These are phyloP conservation scores for Endogone sp. DNA, from an alignment of 192 early-diverging fungal species.

Conservation along the genomic window DNA sequence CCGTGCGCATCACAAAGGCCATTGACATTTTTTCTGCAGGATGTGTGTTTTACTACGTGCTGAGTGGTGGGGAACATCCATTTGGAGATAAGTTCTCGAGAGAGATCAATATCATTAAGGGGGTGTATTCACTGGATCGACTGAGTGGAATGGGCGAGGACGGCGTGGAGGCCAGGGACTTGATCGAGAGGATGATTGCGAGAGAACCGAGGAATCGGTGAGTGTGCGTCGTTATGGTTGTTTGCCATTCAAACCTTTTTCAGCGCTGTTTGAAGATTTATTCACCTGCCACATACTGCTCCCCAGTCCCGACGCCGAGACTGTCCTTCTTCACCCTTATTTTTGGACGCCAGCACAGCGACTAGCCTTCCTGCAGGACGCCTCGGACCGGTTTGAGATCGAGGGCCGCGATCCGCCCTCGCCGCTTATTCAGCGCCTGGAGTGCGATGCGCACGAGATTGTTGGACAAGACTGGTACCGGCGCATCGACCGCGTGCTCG, in stretches of 20 bases:
- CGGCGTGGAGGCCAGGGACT: slow-evolving; percentile 81
- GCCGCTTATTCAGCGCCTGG: slow-evolving; percentile 59
- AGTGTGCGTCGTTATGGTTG: neutral
- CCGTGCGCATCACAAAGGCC: slow-evolving; percentile 68
- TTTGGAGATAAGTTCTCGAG: slow-evolving; percentile 91
- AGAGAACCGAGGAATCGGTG: slow-evolving; percentile 67
- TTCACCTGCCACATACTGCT: neutral
- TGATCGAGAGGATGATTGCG: slow-evolving; percentile 88
- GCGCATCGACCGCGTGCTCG: slow-evolving; percentile 63
- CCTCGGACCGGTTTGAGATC: slow-evolving; percentile 91
- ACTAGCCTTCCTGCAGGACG: slow-evolving; percentile 89
- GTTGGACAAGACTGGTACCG: slow-evolving; percentile 76
- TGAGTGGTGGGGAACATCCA: slow-evolving; percentile 88
- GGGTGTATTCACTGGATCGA: slow-evolving; percentile 64
- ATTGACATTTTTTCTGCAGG: slow-evolving; percentile 97
- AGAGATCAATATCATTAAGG: slow-evolving; percentile 86
- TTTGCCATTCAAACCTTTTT: slow-evolving; percentile 9
- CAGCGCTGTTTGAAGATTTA: neutral
- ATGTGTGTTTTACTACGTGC: slow-evolving; percentile 92
- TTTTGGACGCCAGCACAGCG: slow-evolving; percentile 90
- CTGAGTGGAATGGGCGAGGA: slow-evolving; percentile 69
- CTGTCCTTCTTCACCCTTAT: slow-evolving; percentile 86
- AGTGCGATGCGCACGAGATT: slow-evolving; percentile 52
- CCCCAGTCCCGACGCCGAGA: slow-evolving; percentile 68
- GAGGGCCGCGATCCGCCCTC: slow-evolving; percentile 75